Evolutionary conservation across 2,329 filamentous ascomycete species (phyloP).

Genomic region (Fonsecaea erecta): DNA sequence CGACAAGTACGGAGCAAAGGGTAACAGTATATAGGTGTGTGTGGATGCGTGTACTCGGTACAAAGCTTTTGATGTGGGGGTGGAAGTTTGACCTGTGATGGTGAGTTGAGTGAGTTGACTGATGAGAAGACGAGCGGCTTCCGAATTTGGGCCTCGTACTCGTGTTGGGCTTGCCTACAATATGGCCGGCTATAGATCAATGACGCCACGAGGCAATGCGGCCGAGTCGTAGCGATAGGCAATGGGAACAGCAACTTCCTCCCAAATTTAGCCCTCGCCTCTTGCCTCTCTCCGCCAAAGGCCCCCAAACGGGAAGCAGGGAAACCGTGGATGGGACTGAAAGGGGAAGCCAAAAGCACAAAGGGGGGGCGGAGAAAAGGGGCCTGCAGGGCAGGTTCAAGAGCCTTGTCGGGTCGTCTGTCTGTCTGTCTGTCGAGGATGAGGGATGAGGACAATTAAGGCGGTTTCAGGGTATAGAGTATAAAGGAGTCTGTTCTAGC

Average conservation of each 20-base stretch:
- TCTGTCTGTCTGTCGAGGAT: no score
- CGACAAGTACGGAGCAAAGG: background rate
- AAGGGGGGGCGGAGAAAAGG: background rate
- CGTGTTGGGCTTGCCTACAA: background rate
- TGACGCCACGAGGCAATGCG: background rate
- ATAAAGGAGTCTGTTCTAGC: background rate
- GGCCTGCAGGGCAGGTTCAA: background rate
- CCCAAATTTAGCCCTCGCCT: conserved; percentile 19
- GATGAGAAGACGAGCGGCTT: background rate
- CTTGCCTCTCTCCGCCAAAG: conserved; percentile 7
- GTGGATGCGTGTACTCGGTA: background rate
- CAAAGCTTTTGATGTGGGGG: background rate
- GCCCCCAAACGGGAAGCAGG: conserved; percentile 1
- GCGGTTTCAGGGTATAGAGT: no score
- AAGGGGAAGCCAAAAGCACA: background rate
- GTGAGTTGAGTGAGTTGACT: background rate
- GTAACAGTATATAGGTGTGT: background rate
- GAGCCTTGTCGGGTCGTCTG: no score
- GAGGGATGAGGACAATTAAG: no score
- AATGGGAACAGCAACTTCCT: background rate
- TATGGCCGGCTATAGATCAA: background rate
- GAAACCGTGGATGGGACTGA: background rate
- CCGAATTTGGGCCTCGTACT: conserved; percentile 1
- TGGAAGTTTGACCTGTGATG: background rate
- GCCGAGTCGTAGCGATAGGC: no score